Base-by-base conservation (phyloP, 2,329 filamentous ascomycete species). In the Colletotrichum karsti region DNA sequence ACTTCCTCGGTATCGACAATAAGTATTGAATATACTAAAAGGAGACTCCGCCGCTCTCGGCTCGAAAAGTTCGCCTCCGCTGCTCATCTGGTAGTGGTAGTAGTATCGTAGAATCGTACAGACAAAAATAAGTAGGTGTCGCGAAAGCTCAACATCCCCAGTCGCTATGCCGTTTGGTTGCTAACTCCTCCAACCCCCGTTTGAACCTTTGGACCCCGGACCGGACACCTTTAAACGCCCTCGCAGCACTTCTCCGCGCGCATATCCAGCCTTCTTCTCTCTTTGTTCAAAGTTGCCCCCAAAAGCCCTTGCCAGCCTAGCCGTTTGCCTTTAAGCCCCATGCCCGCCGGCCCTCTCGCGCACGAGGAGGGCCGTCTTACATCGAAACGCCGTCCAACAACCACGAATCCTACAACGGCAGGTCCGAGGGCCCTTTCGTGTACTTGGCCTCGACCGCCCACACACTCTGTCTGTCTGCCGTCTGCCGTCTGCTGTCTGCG, bases 101-200 rank as follows among this genome's bases (percentile, higher is more conserved):
- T 48, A 56, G 61, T 53, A 53, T 68, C 65, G 46, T 65, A 48
- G 60, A 59, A 64, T 59, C 60, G 53, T 64, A 54, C 65, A 55
- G 53, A 37, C 50, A n/a, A 64, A 61, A 64, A 59, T n/a, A n/a
- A 22, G 65, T 68, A 64, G 65, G 65, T 68, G 55, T 68, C 61
- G 53, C 61, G 44, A 68, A 55, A 68, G 60, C 65, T 65, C 60
- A 59, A 59, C 65, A 59, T 65, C 65, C n/a, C 46, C 61, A 65
- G 33, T 65, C 65, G 65, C 65, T 68, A 68, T 68, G 65, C 61
- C 65, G 61, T 65, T 68, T 68, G 65, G 65, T 68, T 68, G 65
- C 61, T 68, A 68, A 68, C 65, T 68, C 65, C 65, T 59, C 53
- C 65, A 48, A 41, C 54, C 60, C 53, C 37, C 13, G 20, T 48